Evolutionary conservation across 495 filamentous ascomycete genomes (phyloP), one percentile per base, ranked within the genome.

Genomic region (Trichoderma reesei): DNA sequence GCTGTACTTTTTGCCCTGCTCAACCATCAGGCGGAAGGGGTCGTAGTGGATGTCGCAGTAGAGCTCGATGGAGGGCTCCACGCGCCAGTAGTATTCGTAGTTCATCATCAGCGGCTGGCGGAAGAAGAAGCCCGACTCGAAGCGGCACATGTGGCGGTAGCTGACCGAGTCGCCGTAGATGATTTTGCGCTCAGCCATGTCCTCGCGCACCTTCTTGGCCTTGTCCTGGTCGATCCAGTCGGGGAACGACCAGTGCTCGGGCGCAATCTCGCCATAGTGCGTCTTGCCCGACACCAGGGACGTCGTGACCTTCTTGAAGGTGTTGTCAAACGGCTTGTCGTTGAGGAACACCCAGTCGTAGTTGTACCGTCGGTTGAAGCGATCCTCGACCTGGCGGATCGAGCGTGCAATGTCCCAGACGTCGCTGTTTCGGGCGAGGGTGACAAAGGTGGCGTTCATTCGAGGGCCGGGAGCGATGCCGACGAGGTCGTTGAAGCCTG

Each of bases 291-390:
- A 96, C n/a, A 91, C 87, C 41, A 98, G 81, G 5, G 90, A 84
- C 11, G 85, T 86, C 16, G 94, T 98, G 64, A 98, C 83, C 70
- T 89, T 92, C 76, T 90, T 98, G 79, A 98, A 98, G 11, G 85
- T 83, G 1, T 90, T 87, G 68, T 96, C 89, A 69, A 98, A 98
- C 1, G 90, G 88, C 72, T 91, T 83, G 72, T 98, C 94, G 74
- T 98, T 98, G 67, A 98, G 75, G 79, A 98, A 98, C 36, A 98
- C 95, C 94, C 94, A 98, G 72, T 98, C 94, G 74, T 98, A 98
- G 78, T 97, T 87, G 75, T 88, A 98, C 61, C 91, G 88, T 68
- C 86, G 84, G 76, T 98, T 98, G 85, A 98, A 98, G 67, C 94
- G 88, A 72, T 98, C 94, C 76, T 98, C 94, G 41, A 98, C 86